Conservation (phyloP, 208 protist genomes). For the Jaenimonas drosophilae region DNA sequence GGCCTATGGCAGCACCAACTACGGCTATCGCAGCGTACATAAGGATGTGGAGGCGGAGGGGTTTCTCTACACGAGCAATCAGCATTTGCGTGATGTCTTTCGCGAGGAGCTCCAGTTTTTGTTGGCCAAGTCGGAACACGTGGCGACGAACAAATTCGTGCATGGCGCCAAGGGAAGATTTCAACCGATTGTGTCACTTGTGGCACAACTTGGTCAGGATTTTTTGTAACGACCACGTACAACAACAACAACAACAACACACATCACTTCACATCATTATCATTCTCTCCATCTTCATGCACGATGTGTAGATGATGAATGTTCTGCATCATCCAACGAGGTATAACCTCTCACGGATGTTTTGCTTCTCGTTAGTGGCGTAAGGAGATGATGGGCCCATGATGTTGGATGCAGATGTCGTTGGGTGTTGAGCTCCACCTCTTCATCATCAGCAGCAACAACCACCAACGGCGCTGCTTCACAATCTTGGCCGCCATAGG, state of each 20-base stretch:
- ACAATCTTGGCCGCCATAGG: no score
- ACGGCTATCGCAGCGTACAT: conserved; percentile 74
- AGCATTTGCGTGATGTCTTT: conserved; percentile 30
- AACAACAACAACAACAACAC: conserved; percentile 9
- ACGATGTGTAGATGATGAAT: no score
- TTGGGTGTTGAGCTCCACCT: no score
- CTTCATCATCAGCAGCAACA: no score
- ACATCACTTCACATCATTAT: no score
- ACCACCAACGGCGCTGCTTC: no score
- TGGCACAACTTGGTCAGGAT: conserved; percentile 63
- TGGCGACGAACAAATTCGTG: conserved; percentile 45
- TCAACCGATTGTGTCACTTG: conserved; percentile 61
- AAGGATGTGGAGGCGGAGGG: conserved; percentile 76
- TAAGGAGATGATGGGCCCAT: no score
- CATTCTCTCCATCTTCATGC: no score
- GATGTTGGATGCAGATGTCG: no score
- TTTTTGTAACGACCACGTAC: conserved; percentile 29
- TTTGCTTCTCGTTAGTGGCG: no score
- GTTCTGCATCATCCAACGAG: no score
- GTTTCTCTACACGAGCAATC: conserved; percentile 52
- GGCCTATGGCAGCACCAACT: conserved; percentile 84
- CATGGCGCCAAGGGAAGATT: conserved; percentile 42
- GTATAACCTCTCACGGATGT: no score
- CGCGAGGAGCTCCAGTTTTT: conserved; percentile 53
- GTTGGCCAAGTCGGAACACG: conserved; percentile 29